Percentiles rank a stretch among this genome's conserved stretches.
Conservation (phyloP, 441 rosid species). For the Aleurites moluccanus region DNA sequence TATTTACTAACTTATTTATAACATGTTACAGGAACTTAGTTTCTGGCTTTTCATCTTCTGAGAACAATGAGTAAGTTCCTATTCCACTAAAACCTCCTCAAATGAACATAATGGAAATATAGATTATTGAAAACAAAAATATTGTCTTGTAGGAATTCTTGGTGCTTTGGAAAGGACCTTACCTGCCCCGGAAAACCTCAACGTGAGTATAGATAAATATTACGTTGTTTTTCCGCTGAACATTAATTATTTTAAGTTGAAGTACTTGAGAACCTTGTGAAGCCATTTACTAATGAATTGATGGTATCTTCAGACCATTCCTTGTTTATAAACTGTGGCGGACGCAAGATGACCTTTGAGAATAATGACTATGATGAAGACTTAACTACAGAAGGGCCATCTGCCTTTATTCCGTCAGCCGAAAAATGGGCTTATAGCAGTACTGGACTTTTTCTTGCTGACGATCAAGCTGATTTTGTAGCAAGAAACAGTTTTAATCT, state of each 20-base stretch:
- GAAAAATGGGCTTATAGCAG: slow-evolving; percentile 78
- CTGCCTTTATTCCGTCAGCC: slow-evolving; percentile 34
- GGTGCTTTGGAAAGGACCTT: slow-evolving; percentile 31
- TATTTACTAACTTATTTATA: neutral
- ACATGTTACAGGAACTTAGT: slow-evolving; percentile 56
- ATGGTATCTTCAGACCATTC: slow-evolving; percentile 48
- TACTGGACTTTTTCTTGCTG: slow-evolving; percentile 48
- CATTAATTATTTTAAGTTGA: neutral
- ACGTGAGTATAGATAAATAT: neutral
- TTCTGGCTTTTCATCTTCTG: slow-evolving; percentile 48
- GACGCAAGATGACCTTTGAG: slow-evolving; percentile 18
- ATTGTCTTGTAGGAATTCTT: slow-evolving; percentile 44
- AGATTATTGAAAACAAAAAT: slow-evolving; percentile 8
- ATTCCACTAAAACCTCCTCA: neutral
- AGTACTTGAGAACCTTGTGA: neutral
- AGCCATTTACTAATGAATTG: neutral
- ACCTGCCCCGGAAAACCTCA: neutral
- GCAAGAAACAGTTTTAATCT: slow-evolving; percentile 32
- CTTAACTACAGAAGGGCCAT: slow-evolving; percentile 27
- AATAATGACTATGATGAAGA: slow-evolving; percentile 51
- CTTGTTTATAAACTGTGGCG: slow-evolving; percentile 83
- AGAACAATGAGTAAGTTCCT: slow-evolving; percentile 55
- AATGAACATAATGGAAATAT: neutral
- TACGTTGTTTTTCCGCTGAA: no score
- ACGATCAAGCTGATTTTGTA: neutral